Evolutionary conservation across 257 asterid species (phyloP), one percentile per base, ranked within the genome.

Genomic region (Datura wrightii): DNA sequence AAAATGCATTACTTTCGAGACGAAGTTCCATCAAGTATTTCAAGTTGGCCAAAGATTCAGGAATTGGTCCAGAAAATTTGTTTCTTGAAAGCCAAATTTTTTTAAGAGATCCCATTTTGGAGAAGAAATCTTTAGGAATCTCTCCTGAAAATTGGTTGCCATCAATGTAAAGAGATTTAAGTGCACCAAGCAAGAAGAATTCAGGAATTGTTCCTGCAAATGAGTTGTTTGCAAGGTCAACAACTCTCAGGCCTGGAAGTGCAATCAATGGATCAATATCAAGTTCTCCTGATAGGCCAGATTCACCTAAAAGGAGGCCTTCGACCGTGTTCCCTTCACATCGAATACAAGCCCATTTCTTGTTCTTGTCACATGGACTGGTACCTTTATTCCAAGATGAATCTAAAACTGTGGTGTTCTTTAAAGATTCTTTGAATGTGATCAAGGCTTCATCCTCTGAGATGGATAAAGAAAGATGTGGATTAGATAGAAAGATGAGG

Each of bases 131-230:
- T 0, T 42, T 4, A 2, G 92, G 89, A 52, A 95, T 92, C 54
- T 93, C 97, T 1, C 98, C 99, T 16, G 94, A 86, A 79, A 95
- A 91, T 0, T 74, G 58, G 46, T 95, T 95, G 0, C 88, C 89
- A 0, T 93, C 83, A 0, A 93, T 10, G 44, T 80, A 92, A 0
- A 95, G 82, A 15, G 94, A 82, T 83, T 87, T 93, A 83, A 95
- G 84, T n/a, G 92, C 90, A 19, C 91, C 90, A 2, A 95, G 92
- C 6, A 89, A 87, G 76, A 89, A 92, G 65, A 95, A 90, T 0
- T 84, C 87, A 3, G 98, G 98, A 1, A 95, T 83, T 0, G 91
- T 84, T 1, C 98, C 99, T 0, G 95, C 60, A 85, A 94, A 90
- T 5, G 80, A 83, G 39, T 94, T 95, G 79, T 92, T 89, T 8